These are phyloP conservation scores for Trichoderma sp. DNA, from an alignment of 2,329 filamentous ascomycete species.

Conservation along the genomic window DNA sequence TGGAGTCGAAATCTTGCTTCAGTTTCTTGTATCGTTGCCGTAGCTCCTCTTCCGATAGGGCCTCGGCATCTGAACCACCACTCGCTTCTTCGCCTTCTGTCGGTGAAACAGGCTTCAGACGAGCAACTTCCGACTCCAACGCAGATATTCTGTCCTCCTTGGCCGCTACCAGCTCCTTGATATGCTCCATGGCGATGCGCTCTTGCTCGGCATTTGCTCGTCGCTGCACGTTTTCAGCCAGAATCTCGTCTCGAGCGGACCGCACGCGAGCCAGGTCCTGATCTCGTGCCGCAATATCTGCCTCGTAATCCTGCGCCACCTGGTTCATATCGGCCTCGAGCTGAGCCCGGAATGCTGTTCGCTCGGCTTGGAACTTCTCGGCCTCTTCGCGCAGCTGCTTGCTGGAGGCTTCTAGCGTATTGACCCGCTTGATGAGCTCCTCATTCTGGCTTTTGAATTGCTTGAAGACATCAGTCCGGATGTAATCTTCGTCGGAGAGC, in stretches of 20 bases:
- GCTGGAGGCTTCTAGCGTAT: conserved; percentile 87
- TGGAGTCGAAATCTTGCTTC: conserved; percentile 76
- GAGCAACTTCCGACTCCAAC: conserved; percentile 79
- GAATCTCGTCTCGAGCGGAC: conserved; percentile 79
- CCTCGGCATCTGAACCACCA: conserved; percentile 53
- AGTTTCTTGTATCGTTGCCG: conserved; percentile 72
- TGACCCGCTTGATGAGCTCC: conserved; percentile 88
- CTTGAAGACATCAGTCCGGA: conserved; percentile 91
- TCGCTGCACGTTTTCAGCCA: conserved; percentile 77
- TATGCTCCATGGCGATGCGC: conserved; percentile 66
- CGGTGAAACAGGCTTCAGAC: conserved; percentile 54
- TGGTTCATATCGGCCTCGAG: conserved; percentile 78
- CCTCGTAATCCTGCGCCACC: conserved; percentile 75
- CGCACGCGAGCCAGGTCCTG: conserved; percentile 84
- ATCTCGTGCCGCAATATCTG: conserved; percentile 77
- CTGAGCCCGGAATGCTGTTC: conserved; percentile 77
- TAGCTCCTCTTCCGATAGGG: conserved; percentile 69
- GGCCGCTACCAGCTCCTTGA: conserved; percentile 78
- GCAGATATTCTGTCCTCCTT: conserved; percentile 79
- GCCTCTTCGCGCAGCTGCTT: conserved; percentile 81
- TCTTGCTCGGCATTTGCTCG: conserved; percentile 80
- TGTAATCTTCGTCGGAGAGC: conserved; percentile 89
- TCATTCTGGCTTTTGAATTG: conserved; percentile 87
- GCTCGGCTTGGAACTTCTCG: conserved; percentile 80
- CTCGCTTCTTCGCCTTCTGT: conserved; percentile 51